These are phyloP conservation scores for Venturiaceae sp. DNA, from an alignment of 2,329 filamentous ascomycete genomes.

Conservation along the genomic window DNA sequence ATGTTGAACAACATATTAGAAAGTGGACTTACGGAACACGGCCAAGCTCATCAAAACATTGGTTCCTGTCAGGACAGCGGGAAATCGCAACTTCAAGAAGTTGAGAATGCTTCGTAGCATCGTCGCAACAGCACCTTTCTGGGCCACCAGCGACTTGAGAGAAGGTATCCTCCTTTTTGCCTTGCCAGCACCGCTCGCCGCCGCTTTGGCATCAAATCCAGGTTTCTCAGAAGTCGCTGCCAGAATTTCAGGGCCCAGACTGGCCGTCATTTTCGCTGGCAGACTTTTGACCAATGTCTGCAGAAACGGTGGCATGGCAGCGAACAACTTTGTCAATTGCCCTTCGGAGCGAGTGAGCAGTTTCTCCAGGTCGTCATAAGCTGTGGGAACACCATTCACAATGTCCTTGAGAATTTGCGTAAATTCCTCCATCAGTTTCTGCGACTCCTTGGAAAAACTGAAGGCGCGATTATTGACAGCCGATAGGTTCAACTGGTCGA, in stretches of 20 bases:
- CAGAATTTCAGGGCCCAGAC: conserved; percentile 70
- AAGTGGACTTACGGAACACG: conserved; percentile 60
- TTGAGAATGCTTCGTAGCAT: conserved; percentile 87
- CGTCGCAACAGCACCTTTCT: conserved; percentile 74
- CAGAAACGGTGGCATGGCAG: conserved; percentile 63
- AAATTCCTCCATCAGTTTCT: conserved; percentile 73
- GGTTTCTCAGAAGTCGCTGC: conserved; percentile 66
- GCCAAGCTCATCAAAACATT: conserved; percentile 87
- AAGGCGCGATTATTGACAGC: conserved; percentile 81
- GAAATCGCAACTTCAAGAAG: conserved; percentile 78
- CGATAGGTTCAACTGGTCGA: conserved; percentile 76
- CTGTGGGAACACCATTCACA: conserved; percentile 84
- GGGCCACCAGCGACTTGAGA: conserved; percentile 70
- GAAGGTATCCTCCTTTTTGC: conserved; percentile 60
- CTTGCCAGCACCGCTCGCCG: conserved; percentile 26
- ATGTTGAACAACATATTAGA: conserved; percentile 14
- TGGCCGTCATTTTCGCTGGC: conserved; percentile 69
- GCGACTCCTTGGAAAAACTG: conserved; percentile 72
- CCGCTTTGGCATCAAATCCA: conserved; percentile 29
- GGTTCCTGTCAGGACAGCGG: conserved; percentile 73
- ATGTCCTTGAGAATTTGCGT: conserved; percentile 87
- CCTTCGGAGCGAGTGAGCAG: conserved; percentile 53
- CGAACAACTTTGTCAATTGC: conserved; percentile 55
- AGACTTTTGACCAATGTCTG: conserved; percentile 80
- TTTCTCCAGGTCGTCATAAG: conserved; percentile 78